Base-by-base conservation (phyloP, 192 early-diverging fungal genomes). In the Funneliformis mosseae region DNA sequence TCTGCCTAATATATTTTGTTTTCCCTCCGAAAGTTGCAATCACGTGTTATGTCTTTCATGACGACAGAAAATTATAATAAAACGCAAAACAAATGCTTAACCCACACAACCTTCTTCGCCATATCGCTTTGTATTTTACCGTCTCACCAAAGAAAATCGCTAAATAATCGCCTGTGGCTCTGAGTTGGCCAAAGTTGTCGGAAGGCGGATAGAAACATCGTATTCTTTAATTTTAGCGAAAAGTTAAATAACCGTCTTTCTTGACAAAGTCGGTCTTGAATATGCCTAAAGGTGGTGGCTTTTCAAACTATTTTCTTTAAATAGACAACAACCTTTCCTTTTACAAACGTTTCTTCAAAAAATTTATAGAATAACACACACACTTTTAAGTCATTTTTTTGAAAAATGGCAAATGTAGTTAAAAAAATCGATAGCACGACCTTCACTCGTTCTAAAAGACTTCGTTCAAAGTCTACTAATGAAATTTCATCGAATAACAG, bases 261-360 rank as follows among this genome's bases (percentile, higher is more conserved):
- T 18, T 50, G 45, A 12, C 16, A 42, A 50, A 5, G 43, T 7
- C 46, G 64, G 64, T 18, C 18, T 23, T 67, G 64, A 67, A 67
- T 74, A 74, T 74, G 71, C 71, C 45, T 43, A 74, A 43, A 50
- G 71, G 43, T 43, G 41, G 71, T 74, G 43, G 43, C 43, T 74
- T 74, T 67, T 67, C 33, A 33, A 33, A 67, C 9, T 33, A 7
- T 27, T n/a, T 27, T 74, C 71, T 48, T 41, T 39, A 74, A n/a
- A 74, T 18, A 33, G 39, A 41, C 50, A 21, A 16, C 27, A 33
- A 33, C 0, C 64, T 39, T 43, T 43, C 71, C 42, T 23, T 73
- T 73, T 16, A 18, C 25, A 75, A 75, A 59, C 74, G 59, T 14
- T 28, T 28, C n/a, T 50, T 41, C 55, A 11, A 55, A 16, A 27